These are phyloP conservation scores for Mucor lusitanicus DNA, from an alignment of 371 early-diverging fungal species.

Conservation along the genomic window DNA sequence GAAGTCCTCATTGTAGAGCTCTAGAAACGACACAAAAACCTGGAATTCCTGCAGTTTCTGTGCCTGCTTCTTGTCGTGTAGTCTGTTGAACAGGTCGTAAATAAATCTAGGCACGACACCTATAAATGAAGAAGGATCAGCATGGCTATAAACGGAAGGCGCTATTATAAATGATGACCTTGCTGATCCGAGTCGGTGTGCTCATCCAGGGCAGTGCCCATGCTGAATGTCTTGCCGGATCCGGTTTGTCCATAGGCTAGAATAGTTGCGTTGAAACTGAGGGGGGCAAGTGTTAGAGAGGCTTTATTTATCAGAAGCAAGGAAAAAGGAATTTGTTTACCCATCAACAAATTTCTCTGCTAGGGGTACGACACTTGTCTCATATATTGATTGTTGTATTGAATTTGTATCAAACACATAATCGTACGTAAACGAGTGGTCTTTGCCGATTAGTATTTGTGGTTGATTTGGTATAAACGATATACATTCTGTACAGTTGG, in stretches of 20 bases:
- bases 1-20: conserved; percentile 98
- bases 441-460: conserved; percentile 64
- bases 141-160: neutral
- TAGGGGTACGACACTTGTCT: conserved; percentile 66
- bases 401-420: conserved; percentile 76
- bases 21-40: conserved; percentile 81
- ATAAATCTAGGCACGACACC: conserved; percentile 93
- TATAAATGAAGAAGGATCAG: conserved; percentile 1
- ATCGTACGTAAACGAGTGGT: conserved; percentile 85
- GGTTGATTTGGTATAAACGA: conserved; percentile 62
- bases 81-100: conserved; percentile 56
- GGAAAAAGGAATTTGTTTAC: conserved; percentile 42
- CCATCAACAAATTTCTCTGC: conserved; percentile 90
- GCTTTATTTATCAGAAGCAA: neutral
- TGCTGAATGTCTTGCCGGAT: conserved; percentile 50
- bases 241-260: conserved; percentile 88
- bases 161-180: conserved; percentile 11
- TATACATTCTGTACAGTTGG: conserved; percentile 72
- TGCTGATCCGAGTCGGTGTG: conserved; percentile 32
- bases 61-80: conserved; percentile 36
- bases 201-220: conserved; percentile 68
- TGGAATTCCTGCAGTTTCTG: conserved; percentile 48
- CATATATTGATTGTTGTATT: conserved; percentile 72
- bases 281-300: conserved; percentile 6
- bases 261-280: conserved; percentile 81